phyloP scores from a whole-genome alignment of 768 basidiomycete genomes.

The Hypholoma sublateritium region DNA sequence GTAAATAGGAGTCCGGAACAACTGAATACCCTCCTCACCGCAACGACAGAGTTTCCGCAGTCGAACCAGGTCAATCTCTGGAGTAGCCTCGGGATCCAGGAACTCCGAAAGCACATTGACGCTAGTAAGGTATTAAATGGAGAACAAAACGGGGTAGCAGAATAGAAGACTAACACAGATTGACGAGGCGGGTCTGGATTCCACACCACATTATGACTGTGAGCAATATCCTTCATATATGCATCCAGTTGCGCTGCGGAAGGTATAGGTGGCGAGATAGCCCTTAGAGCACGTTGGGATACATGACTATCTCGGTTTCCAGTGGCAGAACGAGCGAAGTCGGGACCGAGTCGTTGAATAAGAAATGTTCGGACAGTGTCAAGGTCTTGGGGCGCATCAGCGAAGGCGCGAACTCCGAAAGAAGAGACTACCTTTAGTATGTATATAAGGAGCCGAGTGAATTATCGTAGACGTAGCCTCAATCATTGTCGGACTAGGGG shows the following conservation, averaged over 20 bases:
- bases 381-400: slow-evolving; percentile 47
- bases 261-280: slow-evolving; percentile 51
- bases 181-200: slow-evolving; percentile 57
- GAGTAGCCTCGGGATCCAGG: slow-evolving; percentile 48
- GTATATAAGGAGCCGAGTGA: slow-evolving; percentile 53
- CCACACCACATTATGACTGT: slow-evolving; percentile 58
- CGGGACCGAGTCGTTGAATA: slow-evolving; percentile 52
- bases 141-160: not conserved
- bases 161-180: slow-evolving; percentile 49
- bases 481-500: slow-evolving; percentile 50
- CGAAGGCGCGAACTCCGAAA: not conserved
- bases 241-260: slow-evolving; percentile 56
- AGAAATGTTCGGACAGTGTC: slow-evolving; percentile 53
- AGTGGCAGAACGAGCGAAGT: slow-evolving; percentile 54
- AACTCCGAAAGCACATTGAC: slow-evolving; percentile 59
- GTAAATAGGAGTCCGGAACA: slow-evolving; percentile 8
- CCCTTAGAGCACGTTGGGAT: slow-evolving; percentile 52
- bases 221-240: slow-evolving; percentile 54
- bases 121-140: slow-evolving; percentile 29
- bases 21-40: slow-evolving; percentile 41
- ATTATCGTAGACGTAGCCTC: slow-evolving; percentile 74
- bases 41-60: slow-evolving; percentile 58
- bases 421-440: slow-evolving; percentile 51
- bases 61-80: slow-evolving; percentile 53
- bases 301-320: slow-evolving; percentile 54